Evolutionary conservation across 2,329 filamentous ascomycete species (phyloP).

Genomic region (Fusarium sarcochroum): DNA sequence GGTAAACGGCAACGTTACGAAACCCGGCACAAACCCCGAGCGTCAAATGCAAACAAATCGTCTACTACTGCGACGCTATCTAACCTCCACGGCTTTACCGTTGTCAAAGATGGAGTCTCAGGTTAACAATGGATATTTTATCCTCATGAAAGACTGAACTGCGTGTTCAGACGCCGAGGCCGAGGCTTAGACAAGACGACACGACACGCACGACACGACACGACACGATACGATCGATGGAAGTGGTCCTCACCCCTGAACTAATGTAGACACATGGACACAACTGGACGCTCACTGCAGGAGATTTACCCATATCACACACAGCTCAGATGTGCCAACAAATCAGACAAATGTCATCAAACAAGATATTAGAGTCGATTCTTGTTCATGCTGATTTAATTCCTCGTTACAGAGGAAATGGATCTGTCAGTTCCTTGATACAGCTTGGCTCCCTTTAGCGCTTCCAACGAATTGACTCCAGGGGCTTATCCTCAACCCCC

Average conservation of each 20-base stretch:
- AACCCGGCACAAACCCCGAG: constrained; percentile 24
- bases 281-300: constrained; percentile 24
- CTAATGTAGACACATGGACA: constrained; percentile 22
- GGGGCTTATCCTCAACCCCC: constrained; percentile 17
- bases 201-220: constrained; percentile 14
- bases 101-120: constrained; percentile 1
- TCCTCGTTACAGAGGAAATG: too few species aligned
- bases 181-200: constrained; percentile 25
- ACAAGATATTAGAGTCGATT: too few species aligned
- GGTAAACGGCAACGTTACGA: constrained; percentile 22
- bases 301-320: constrained; percentile 25
- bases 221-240: constrained; percentile 11
- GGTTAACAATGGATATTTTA: not conserved
- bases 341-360: not conserved
- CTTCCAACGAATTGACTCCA: constrained; percentile 20
- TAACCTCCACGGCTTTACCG: not conserved
- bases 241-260: constrained; percentile 38
- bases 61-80: not conserved
- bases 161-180: constrained; percentile 7
- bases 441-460: constrained; percentile 5
- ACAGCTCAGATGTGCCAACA: constrained; percentile 1
- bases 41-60: constrained; percentile 13
- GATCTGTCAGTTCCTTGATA: too few species aligned
- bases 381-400: too few species aligned
- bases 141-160: constrained; percentile 2